These are phyloP conservation scores for Prillingera fragicola DNA, from an alignment of 1,284 basidiomycete genomes.

Conservation along the genomic window DNA sequence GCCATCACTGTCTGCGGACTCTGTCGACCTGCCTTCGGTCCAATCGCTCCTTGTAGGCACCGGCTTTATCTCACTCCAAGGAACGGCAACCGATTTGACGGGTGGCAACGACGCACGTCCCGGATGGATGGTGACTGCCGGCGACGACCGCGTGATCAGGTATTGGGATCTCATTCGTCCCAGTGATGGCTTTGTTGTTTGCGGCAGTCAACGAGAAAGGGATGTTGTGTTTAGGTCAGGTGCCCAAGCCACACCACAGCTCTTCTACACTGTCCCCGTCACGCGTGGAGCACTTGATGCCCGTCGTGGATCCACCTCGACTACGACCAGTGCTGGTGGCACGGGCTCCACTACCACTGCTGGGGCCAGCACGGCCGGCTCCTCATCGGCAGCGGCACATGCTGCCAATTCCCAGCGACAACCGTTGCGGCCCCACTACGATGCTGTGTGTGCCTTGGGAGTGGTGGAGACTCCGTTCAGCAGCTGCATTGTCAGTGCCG, in stretches of 20 bases:
- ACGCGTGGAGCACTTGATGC: slow-evolving; percentile 14
- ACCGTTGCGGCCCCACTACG: slow-evolving; percentile 46
- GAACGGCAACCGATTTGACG: too few species aligned
- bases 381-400: slow-evolving; percentile 10
- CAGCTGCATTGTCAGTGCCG: slow-evolving; percentile 42
- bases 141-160: slow-evolving; percentile 43
- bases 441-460: slow-evolving; percentile 39
- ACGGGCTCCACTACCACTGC: not conserved
- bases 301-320: slow-evolving; percentile 6
- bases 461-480: slow-evolving; percentile 45
- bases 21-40: slow-evolving; percentile 13
- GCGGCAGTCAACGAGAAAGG: slow-evolving; percentile 42
- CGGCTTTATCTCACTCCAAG: slow-evolving; percentile 23
- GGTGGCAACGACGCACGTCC: not conserved
- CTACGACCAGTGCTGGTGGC: too few species aligned
- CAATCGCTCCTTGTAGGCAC: slow-evolving; percentile 31
- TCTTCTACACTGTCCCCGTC: slow-evolving; percentile 31
- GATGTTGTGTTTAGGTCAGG: slow-evolving; percentile 38
- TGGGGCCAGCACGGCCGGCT: not conserved
- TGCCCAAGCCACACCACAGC: slow-evolving; percentile 6
- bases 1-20: slow-evolving; percentile 12
- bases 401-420: slow-evolving; percentile 26
- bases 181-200: slow-evolving; percentile 39
- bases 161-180: slow-evolving; percentile 41
- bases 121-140: slow-evolving; percentile 42